Conservation (phyloP, 345 rosid species). For the Populus ilicifolia region DNA sequence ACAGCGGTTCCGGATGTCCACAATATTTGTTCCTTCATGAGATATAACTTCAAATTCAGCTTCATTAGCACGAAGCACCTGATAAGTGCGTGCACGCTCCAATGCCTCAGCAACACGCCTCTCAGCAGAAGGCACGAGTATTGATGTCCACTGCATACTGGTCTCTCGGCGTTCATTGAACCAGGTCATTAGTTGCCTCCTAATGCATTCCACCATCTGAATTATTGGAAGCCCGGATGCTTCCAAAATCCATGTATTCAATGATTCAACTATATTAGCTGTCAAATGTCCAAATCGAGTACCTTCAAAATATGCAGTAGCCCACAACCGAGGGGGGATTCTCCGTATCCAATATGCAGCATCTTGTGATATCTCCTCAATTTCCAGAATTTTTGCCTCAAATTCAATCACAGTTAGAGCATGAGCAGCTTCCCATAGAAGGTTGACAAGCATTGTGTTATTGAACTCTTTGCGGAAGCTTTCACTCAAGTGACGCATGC, state of each 20-base stretch:
- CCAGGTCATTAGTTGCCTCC: conserved; percentile 99
- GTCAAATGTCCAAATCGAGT: conserved; percentile 86
- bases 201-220: conserved; percentile 98
- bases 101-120: conserved; percentile 82
- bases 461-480: conserved; percentile 93
- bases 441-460: conserved; percentile 82
- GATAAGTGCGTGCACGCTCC: conserved; percentile 76
- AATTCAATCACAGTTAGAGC: conserved; percentile 84
- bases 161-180: conserved; percentile 90
- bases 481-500: conserved; percentile 93
- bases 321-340: conserved; percentile 94
- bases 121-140: conserved; percentile 92
- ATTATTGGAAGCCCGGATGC: conserved; percentile 96
- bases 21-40: conserved; percentile 82
- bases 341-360: conserved; percentile 92
- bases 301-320: conserved; percentile 93
- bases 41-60: conserved; percentile 94
- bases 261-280: conserved; percentile 76
- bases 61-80: conserved; percentile 91
- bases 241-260: conserved; percentile 84
- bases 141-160: conserved; percentile 93
- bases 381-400: conserved; percentile 82
- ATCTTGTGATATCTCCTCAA: conserved; percentile 88
- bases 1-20: conserved; percentile 84
- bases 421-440: conserved; percentile 95